These are phyloP conservation scores for Fusarium globosum DNA, from an alignment of 2,329 filamentous ascomycete genomes.

Conservation along the genomic window DNA sequence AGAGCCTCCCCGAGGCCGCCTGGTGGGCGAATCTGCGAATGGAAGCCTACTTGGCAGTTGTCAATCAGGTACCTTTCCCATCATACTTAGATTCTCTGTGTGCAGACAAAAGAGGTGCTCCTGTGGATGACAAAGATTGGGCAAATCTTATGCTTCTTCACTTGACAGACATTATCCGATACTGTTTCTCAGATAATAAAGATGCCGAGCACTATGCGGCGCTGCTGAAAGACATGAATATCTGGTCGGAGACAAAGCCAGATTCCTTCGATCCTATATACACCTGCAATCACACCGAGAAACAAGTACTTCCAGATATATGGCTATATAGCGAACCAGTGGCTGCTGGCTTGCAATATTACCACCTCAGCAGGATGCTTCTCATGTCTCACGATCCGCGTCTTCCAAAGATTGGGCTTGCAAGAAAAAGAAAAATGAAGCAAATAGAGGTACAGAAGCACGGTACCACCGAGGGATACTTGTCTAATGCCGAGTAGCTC, in stretches of 20 bases:
- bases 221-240: constrained; percentile 32
- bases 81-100: neutral
- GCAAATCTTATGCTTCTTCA: constrained; percentile 41
- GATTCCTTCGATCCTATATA: constrained; percentile 43
- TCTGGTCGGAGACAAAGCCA: constrained; percentile 42
- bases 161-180: constrained; percentile 39
- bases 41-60: constrained; percentile 36
- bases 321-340: constrained; percentile 42
- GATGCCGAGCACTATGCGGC: constrained; percentile 30
- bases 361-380: constrained; percentile 45
- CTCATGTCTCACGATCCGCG: constrained; percentile 41
- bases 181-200: constrained; percentile 41
- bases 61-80: constrained; percentile 29
- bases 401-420: constrained; percentile 38
- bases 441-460: constrained; percentile 25
- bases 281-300: neutral
- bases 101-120: neutral
- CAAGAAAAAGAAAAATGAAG: constrained; percentile 20
- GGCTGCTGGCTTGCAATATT: constrained; percentile 44
- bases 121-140: constrained; percentile 31
- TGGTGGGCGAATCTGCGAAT: constrained; percentile 32
- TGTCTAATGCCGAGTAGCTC: constrained; percentile 5
- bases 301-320: constrained; percentile 39
- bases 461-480: neutral
- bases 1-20: neutral